Evolutionary conservation across 2,329 filamentous ascomycete species (phyloP), one percentile per base, ranked within the genome.

Genomic region (Pyrenophora tritici-repentis): DNA sequence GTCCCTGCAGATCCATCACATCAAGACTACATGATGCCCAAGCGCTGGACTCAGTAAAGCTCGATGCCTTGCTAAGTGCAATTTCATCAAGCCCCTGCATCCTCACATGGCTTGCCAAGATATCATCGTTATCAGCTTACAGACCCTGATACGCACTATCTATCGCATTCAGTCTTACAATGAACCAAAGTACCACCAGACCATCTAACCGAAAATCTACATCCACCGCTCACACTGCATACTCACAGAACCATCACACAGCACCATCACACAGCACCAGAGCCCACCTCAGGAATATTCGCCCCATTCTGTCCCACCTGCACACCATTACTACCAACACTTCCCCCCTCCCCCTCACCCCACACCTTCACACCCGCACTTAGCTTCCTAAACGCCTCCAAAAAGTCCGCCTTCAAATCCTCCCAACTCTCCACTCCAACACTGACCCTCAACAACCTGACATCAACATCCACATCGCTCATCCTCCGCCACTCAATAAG

Each of bases 401-500:
- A 9, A 35, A 97, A 71, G 77, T 97, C 93, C 32, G 81, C 81
- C 72, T 82, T 85, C 69, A 99, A 71, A 76, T 97, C 94, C 73
- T 94, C 88, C 80, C 89, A 88, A 39, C 83, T 84, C 78, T 99
- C 94, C 26, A 97, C 82, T 0, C 94, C 94, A 29, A 97, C 77
- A 72, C 92, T 97, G 24, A 99, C 77, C 43, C 94, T 79, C 73
- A 97, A 67, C 71, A 97, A 73, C 50, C 83, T 79, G 67, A 80
- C 83, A 68, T 95, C 90, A 33, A 95, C 86, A 1, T 72, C 79
- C 3, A 75, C 65, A 78, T 99, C 94, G 52, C 86, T 87, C 90
- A 99, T 94, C 40, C 88, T 84, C 52, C 94, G 82, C 94, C 94
- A 99, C 81, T 99, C 94, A 63, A 99, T 92, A 78, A 97, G 75